Evolutionary conservation across 805 yeast genomes (phyloP).

Genomic region (Hagleromyces aurorensis): DNA sequence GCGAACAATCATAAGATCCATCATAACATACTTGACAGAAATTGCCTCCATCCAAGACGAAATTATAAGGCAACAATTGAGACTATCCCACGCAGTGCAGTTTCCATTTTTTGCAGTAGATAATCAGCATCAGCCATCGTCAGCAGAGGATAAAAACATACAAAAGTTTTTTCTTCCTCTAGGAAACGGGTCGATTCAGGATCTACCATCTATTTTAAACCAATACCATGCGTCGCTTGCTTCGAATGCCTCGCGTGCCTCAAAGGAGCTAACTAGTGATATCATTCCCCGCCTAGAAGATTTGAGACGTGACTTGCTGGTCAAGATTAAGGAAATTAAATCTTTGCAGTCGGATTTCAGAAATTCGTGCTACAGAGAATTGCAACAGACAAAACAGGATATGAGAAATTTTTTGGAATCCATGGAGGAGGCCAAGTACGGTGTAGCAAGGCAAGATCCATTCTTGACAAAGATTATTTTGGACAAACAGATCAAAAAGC

Average conservation of each 20-base stretch:
- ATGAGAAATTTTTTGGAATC: conserved; percentile 50
- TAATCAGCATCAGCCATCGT: conserved; percentile 23
- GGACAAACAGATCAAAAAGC: conserved; percentile 71
- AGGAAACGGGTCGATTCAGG: conserved; percentile 78
- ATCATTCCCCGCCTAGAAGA: conserved; percentile 62
- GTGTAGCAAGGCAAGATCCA: conserved; percentile 61
- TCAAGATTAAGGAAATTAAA: conserved; percentile 82
- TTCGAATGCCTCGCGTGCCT: conserved; percentile 45
- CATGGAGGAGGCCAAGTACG: conserved; percentile 50
- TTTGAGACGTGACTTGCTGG: conserved; percentile 63
- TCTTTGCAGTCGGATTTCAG: conserved; percentile 78
- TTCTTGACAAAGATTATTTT: conserved; percentile 61
- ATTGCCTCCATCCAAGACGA: conserved; percentile 84
- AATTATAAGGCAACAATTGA: conserved; percentile 69
- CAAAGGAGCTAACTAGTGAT: conserved; percentile 52
- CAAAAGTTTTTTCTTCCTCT: conserved; percentile 58
- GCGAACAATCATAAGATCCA: conserved; percentile 69
- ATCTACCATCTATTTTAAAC: conserved; percentile 64
- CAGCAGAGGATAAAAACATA: conserved; percentile 18
- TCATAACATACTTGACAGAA: conserved; percentile 69
- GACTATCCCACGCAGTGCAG: conserved; percentile 71
- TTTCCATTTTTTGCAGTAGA: conserved; percentile 32
- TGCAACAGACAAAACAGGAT: conserved; percentile 53
- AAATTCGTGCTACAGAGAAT: conserved; percentile 62
- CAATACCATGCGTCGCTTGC: conserved; percentile 58